phyloP scores from a whole-genome alignment of 495 filamentous ascomycete species.

The Cudoniella acicularis region DNA sequence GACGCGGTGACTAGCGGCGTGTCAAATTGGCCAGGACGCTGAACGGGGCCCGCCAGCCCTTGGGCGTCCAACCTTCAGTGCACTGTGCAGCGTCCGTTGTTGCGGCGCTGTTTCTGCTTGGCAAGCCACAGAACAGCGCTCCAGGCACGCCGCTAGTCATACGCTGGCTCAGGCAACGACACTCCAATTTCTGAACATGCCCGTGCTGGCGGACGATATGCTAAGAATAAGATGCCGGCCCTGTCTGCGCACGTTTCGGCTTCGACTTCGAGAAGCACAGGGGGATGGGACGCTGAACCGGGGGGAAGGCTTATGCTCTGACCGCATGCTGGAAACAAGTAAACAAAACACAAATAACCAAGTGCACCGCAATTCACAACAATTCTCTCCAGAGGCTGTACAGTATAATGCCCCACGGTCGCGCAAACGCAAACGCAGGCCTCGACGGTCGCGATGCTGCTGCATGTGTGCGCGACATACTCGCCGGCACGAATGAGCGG shows the following conservation, averaged over 20 bases:
- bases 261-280: not conserved
- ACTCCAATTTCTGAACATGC: not conserved
- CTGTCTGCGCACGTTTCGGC: not conserved
- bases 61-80: not conserved
- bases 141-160: not conserved
- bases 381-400: not conserved
- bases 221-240: not conserved
- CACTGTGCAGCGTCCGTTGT: slow-evolving; percentile 7
- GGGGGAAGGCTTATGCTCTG: not conserved
- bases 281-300: not conserved
- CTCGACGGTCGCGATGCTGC: not conserved
- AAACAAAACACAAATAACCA: too few relatives aligned
- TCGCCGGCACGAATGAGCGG: slow-evolving; percentile 11
- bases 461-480: not conserved
- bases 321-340: too few relatives aligned
- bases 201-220: not conserved
- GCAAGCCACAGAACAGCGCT: slow-evolving; percentile 1
- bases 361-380: not conserved
- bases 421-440: not conserved
- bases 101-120: slow-evolving; percentile 17
- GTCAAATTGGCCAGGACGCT: slow-evolving; percentile 20
- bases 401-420: too few relatives aligned
- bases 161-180: not conserved
- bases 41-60: not conserved
- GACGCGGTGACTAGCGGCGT: slow-evolving; percentile 23